Evolutionary conservation across 1,284 basidiomycete genomes (phyloP).

Genomic region (Cutaneotrichosporon sp.): DNA sequence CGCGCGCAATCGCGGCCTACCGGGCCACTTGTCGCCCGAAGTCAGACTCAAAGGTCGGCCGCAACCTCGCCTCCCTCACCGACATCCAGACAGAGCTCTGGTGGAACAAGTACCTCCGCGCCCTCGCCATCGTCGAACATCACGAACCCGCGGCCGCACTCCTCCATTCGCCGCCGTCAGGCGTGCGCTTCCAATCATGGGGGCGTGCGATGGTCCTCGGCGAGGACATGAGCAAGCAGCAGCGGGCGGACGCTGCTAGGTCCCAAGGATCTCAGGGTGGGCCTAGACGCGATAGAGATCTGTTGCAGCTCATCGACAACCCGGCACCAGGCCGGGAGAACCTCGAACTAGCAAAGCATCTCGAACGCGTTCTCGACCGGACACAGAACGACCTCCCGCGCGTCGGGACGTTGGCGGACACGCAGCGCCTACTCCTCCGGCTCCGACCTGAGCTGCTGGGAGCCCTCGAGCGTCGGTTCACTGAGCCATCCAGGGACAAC

Average conservation of each 20-base stretch:
- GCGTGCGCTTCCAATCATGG: constrained; percentile 23
- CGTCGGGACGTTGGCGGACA: constrained; percentile 20
- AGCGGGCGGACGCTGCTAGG: background rate
- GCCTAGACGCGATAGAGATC: background rate
- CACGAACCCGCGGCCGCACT: constrained; percentile 27
- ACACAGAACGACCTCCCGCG: constrained; percentile 8
- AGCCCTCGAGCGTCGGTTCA: constrained; percentile 26
- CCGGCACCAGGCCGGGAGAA: background rate
- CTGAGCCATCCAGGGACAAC: background rate
- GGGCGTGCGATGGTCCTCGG: constrained; percentile 23
- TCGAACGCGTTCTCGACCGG: constrained; percentile 8
- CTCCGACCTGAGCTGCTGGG: constrained; percentile 14
- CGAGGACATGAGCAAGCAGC: constrained; percentile 8
- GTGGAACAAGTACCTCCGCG: constrained; percentile 37
- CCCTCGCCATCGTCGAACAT: constrained; percentile 33
- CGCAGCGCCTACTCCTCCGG: constrained; percentile 24
- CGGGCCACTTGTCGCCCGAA: constrained; percentile 24
- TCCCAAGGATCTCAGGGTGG: background rate
- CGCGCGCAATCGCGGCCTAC: constrained; percentile 25
- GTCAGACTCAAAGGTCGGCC: constrained; percentile 28
- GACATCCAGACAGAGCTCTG: constrained; percentile 24
- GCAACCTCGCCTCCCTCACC: constrained; percentile 15
- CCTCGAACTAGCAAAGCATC: background rate
- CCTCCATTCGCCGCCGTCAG: constrained; percentile 24
- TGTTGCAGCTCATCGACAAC: background rate